Evolutionary conservation across 116 monocot species (phyloP).

Genomic region (Posidonia oceanica): DNA sequence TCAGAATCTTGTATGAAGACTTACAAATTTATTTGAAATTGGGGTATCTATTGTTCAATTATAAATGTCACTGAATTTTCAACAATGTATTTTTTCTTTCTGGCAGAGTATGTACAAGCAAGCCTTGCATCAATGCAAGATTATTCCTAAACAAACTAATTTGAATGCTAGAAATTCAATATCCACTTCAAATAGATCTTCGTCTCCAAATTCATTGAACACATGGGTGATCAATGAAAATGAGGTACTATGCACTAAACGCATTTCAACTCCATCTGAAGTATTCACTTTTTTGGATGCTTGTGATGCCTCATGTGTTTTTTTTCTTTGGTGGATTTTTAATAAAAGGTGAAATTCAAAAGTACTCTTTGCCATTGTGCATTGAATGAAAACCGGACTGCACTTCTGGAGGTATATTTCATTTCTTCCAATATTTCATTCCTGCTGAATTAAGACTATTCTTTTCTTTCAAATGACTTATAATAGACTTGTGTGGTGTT

Average conservation of each 20-base stretch:
- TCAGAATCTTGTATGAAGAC: too few species aligned
- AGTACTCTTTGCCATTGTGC: constrained; percentile 81
- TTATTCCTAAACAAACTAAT: constrained; percentile 53
- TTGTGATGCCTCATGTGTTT: background rate
- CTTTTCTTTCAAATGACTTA: too few species aligned
- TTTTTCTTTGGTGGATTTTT: background rate
- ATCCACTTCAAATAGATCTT: constrained; percentile 57
- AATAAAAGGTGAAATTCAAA: constrained; percentile 88
- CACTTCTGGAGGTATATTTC: constrained; percentile 70
- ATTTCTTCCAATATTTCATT: background rate
- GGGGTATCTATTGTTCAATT: background rate
- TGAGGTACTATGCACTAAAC: constrained; percentile 41
- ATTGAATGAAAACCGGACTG: constrained; percentile 80
- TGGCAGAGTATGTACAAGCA: constrained; percentile 83
- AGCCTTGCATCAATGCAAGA: constrained; percentile 77
- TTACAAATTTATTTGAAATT: background rate
- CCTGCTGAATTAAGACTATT: too few species aligned
- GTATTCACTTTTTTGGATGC: background rate
- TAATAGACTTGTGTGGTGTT: too few species aligned
- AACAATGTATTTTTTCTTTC: constrained; percentile 6
- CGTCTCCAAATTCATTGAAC: constrained; percentile 78
- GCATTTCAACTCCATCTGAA: background rate
- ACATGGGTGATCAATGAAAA: constrained; percentile 72
- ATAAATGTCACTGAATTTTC: background rate
- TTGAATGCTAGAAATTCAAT: constrained; percentile 52